Conservation (phyloP, 208 protist species). For the Wallacemonas collosoma region DNA sequence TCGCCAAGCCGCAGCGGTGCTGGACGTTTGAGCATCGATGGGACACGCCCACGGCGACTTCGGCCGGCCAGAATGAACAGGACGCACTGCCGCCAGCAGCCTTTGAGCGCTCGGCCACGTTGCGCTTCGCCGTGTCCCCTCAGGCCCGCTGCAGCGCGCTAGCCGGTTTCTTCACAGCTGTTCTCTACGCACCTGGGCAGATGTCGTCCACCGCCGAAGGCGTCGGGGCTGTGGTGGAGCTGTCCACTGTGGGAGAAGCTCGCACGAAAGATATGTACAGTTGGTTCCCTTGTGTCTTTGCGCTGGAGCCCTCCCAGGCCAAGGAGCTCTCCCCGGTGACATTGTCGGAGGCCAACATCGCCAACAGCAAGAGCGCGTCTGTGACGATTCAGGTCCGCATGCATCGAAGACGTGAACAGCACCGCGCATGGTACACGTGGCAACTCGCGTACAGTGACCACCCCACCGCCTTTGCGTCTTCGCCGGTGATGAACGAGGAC, state of each 20-base stretch:
- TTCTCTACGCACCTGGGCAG: conserved; percentile 45
- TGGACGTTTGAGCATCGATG: conserved; percentile 80
- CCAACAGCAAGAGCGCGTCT: conserved; percentile 18
- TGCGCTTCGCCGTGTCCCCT: conserved; percentile 43
- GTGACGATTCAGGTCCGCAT: conserved; percentile 39
- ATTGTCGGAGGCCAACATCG: background rate
- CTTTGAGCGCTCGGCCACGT: conserved; percentile 35
- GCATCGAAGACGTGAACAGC: conserved; percentile 31
- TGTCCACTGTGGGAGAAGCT: background rate
- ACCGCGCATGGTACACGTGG: conserved; percentile 84
- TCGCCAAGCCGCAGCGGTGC: conserved; percentile 61
- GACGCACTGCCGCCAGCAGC: background rate
- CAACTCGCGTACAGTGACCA: conserved; percentile 17
- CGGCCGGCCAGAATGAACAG: background rate
- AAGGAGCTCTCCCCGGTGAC: background rate
- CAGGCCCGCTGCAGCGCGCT: conserved; percentile 62
- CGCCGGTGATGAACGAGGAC: conserved; percentile 49
- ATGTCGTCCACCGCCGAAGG: too few relatives aligned
- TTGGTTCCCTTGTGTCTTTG: conserved; percentile 86
- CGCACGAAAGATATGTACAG: conserved; percentile 81
- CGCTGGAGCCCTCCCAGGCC: conserved; percentile 44
- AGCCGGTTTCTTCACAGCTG: conserved; percentile 69
- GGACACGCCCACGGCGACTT: background rate
- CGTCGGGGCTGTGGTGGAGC: conserved; percentile 14
- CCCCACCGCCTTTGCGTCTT: background rate